Percentiles rank a stretch among this genome's conserved stretches.
Evolutionary conservation across 2,329 filamentous ascomycete genomes (phyloP).

Genomic region (Phyllosticta paracitricarpa): DNA sequence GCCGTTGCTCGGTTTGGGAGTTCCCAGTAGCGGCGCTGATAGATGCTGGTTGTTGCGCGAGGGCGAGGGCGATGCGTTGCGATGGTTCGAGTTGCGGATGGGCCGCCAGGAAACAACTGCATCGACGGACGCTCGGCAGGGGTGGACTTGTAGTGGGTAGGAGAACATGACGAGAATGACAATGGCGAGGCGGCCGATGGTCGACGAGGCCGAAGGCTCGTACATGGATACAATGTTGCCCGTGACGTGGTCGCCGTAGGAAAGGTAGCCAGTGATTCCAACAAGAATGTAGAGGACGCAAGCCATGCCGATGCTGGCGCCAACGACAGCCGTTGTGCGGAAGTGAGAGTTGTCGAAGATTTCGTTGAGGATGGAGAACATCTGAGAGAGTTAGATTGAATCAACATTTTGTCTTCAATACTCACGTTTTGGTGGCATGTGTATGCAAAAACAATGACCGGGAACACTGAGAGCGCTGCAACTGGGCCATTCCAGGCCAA

Average conservation of each 20-base stretch:
- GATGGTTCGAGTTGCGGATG: conserved; percentile 14
- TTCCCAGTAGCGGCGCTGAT: conserved; percentile 17
- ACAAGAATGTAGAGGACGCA: conserved; percentile 81
- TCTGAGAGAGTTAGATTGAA: conserved; percentile 43
- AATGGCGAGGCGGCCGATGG: conserved; percentile 89
- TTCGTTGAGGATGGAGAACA: conserved; percentile 98
- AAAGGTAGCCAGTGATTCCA: conserved; percentile 89
- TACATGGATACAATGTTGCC: conserved; percentile 92
- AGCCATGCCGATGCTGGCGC: conserved; percentile 78
- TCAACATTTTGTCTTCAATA: background rate
- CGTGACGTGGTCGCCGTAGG: conserved; percentile 79
- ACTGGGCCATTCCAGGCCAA: conserved; percentile 72
- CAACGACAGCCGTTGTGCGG: conserved; percentile 69
- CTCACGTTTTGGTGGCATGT: conserved; percentile 94
- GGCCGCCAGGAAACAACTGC: conserved; percentile 92
- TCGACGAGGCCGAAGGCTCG: conserved; percentile 67
- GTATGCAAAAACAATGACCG: conserved; percentile 97
- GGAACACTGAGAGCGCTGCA: conserved; percentile 72
- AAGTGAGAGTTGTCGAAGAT: conserved; percentile 73
- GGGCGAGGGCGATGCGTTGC: conserved; percentile 29
- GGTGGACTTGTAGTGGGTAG: conserved; percentile 89
- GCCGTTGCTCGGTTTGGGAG: conserved; percentile 13
- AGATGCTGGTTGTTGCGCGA: conserved; percentile 32
- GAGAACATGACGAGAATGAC: conserved; percentile 95
- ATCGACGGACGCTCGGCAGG: conserved; percentile 88